Evolutionary conservation across 2,329 filamentous ascomycete genomes (phyloP).

Genomic region (Cercospora sojina): DNA sequence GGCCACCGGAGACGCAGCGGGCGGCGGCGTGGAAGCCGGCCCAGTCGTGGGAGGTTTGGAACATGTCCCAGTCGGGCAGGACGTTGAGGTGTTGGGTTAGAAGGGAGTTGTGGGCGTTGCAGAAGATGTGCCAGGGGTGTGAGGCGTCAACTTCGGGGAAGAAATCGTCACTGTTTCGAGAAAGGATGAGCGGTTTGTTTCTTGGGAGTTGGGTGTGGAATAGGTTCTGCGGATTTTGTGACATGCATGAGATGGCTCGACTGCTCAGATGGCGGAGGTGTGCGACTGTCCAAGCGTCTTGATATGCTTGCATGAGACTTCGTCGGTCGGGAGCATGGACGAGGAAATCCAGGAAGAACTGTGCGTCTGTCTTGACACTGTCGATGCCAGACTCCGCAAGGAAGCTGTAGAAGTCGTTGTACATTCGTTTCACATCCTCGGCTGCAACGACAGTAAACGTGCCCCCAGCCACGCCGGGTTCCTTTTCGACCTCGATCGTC

Average conservation of each 20-base stretch:
- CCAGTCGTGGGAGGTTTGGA: slow-evolving; percentile 67
- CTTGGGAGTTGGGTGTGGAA: slow-evolving; percentile 79
- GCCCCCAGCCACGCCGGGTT: slow-evolving; percentile 58
- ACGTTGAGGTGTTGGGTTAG: slow-evolving; percentile 82
- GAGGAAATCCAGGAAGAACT: slow-evolving; percentile 83
- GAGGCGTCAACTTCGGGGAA: slow-evolving; percentile 78
- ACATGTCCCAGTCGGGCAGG: slow-evolving; percentile 81
- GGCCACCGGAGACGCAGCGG: slow-evolving; percentile 83
- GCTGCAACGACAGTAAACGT: slow-evolving; percentile 71
- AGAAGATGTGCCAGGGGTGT: slow-evolving; percentile 93
- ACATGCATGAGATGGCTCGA: slow-evolving; percentile 91
- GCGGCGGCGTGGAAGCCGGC: slow-evolving; percentile 86
- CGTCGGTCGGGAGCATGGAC: slow-evolving; percentile 67
- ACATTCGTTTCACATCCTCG: slow-evolving; percentile 73
- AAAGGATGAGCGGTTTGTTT: slow-evolving; percentile 70
- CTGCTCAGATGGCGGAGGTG: slow-evolving; percentile 74
- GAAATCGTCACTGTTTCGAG: slow-evolving; percentile 89
- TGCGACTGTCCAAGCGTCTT: slow-evolving; percentile 81
- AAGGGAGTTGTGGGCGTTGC: slow-evolving; percentile 85
- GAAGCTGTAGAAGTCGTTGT: slow-evolving; percentile 88
- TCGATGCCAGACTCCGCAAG: slow-evolving; percentile 72
- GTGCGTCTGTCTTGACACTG: slow-evolving; percentile 87
- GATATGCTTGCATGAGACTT: slow-evolving; percentile 70
- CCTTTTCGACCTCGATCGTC: slow-evolving; percentile 60
- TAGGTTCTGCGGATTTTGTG: slow-evolving; percentile 78